Evolutionary conservation across 1,139 yeast species (phyloP), one percentile per base, ranked within the genome.

Genomic region (Hansenula sp.): DNA sequence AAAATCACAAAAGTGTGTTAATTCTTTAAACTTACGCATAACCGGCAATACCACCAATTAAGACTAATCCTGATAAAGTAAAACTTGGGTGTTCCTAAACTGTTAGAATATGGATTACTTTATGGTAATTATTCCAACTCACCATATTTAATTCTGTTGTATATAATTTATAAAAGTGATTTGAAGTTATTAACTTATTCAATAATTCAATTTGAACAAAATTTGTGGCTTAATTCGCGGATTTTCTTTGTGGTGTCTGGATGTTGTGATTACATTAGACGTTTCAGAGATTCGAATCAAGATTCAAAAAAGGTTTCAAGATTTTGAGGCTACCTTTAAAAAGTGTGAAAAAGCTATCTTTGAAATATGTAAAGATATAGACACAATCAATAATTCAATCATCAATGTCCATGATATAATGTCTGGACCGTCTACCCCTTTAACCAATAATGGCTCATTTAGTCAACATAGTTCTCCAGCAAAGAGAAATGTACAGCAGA

Each of bases 11-110:
- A n/a, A n/a, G n/a, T n/a, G n/a, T n/a, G n/a, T 38, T 27, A 32
- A 29, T 17, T 19, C 19, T 9, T 10, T 8, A 20, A 27, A 10
- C 68, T 59, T 64, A 56, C 69, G 72, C 58, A 61, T 68, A 85
- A 32, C 95, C 95, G 63, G 80, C 75, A 32, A 77, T 48, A 36
- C 95, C 95, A 40, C 95, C 95, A 44, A 76, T 64, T 46, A 84
- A 73, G 56, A 87, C 73, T 46, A 85, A 72, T n/a, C 82, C 88
- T 27, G 90, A 78, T 55, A 85, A 71, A 21, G 92, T 79, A 54
- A 70, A 79, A 40, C 90, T 79, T 45, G 92, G 94, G 61, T 85
- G 92, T 66, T 84, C 94, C 90, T 44, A 10, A 10, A 13, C 6
- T 32, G 34, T 32, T 24, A 31, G 27, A n/a, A n/a, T n/a, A n/a